phyloP scores from a whole-genome alignment of 1,284 basidiomycete species.

The Mycena sp. region DNA sequence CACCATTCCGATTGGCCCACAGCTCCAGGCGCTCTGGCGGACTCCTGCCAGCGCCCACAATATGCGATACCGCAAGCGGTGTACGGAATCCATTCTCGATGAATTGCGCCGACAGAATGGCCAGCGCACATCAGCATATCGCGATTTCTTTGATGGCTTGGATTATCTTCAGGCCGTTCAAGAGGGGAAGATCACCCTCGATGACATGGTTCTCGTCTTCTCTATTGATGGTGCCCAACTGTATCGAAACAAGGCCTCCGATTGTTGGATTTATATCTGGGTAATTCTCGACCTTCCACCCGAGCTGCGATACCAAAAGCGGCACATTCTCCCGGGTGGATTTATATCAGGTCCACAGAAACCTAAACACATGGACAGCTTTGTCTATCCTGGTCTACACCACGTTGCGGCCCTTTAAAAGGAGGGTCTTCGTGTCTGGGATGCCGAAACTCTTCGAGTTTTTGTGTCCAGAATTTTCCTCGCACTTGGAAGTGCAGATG shows the following conservation, averaged over 20 bases:
- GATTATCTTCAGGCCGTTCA: constrained; percentile 25
- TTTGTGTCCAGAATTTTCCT: too few species aligned
- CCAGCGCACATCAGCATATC: background rate
- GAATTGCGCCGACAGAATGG: background rate
- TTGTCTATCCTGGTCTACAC: constrained; percentile 37
- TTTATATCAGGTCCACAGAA: constrained; percentile 29
- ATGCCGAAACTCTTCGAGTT: too few species aligned
- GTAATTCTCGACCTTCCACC: too few species aligned
- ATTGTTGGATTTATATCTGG: too few species aligned
- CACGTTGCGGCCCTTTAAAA: constrained; percentile 32
- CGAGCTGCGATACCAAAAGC: too few species aligned
- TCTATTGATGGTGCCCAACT: constrained; percentile 33
- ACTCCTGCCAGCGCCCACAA: background rate
- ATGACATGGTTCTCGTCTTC: constrained; percentile 32
- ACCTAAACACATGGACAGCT: constrained; percentile 40
- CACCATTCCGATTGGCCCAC: too few species aligned
- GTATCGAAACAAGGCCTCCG: too few species aligned
- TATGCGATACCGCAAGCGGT: background rate
- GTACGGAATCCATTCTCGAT: too few species aligned
- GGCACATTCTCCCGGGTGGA: constrained; percentile 8
- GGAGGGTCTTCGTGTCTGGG: constrained; percentile 33
- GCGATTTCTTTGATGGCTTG: constrained; percentile 13
- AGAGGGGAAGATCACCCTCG: constrained; percentile 22
- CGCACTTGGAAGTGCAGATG: too few species aligned
- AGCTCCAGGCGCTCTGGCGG: constrained; percentile 32